phyloP scores from a whole-genome alignment of 495 filamentous ascomycete species.

The Penicillium paxilli region DNA sequence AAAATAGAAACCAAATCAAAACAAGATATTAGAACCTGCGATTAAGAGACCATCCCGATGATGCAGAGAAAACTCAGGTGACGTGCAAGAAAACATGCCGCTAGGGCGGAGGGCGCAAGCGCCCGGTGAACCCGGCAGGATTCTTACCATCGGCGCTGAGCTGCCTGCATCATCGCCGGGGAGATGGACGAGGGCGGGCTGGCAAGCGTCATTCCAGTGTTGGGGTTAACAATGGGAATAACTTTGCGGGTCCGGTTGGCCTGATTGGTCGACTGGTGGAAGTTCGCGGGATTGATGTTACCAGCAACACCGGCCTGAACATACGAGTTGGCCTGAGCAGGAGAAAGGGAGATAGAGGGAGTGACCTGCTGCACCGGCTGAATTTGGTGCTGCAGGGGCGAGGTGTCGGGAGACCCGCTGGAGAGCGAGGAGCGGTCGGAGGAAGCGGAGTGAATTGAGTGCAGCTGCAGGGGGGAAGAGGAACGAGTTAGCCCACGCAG shows the following conservation, averaged over 20 bases:
- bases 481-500: background rate
- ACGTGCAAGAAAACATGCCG: slow-evolving; percentile 35
- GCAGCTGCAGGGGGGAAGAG: slow-evolving; percentile 55
- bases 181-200: slow-evolving; percentile 92
- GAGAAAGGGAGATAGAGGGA: slow-evolving; percentile 77
- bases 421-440: slow-evolving; percentile 94
- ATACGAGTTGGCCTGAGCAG: slow-evolving; percentile 64
- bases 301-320: slow-evolving; percentile 57
- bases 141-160: slow-evolving; percentile 61
- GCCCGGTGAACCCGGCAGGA: slow-evolving; percentile 19
- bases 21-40: slow-evolving; percentile 39
- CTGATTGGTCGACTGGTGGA: slow-evolving; percentile 84
- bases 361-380: slow-evolving; percentile 75
- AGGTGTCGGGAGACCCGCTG: slow-evolving; percentile 91
- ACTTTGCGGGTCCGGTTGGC: slow-evolving; percentile 89
- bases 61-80: slow-evolving; percentile 41
- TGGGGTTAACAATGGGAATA: slow-evolving; percentile 98
- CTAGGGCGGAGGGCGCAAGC: slow-evolving; percentile 31
- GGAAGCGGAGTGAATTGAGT: slow-evolving; percentile 80
- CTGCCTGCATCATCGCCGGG: slow-evolving; percentile 79
- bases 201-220: slow-evolving; percentile 80
- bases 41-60: slow-evolving; percentile 39
- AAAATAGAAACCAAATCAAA: background rate
- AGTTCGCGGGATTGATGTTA: slow-evolving; percentile 63
- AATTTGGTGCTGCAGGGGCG: slow-evolving; percentile 77